Evolutionary conservation across 192 early-diverging fungal species (phyloP), one percentile per base, ranked within the genome.

Genomic region (Linnemannia elongata): DNA sequence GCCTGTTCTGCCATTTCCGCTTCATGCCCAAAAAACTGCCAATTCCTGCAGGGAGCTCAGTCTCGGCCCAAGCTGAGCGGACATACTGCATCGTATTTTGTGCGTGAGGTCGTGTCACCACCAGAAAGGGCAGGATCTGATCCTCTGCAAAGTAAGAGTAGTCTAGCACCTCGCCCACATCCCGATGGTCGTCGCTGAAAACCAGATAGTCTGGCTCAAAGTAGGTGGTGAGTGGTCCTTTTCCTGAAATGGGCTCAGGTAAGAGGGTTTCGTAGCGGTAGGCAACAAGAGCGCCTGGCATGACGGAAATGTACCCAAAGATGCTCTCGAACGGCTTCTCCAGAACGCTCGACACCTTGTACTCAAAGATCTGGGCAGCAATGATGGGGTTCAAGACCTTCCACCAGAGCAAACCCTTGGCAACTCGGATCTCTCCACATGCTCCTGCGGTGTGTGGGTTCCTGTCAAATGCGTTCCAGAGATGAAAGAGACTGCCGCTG

Each of bases 271-370:
- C 76, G 52, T 87, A 87, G 17, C 85, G 85, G 41, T 87, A 87
- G 0, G 85, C 79, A 15, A 87, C 85, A 12, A 87, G 66, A 2
- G 85, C 85, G 5, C 85, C 71, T 4, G 85, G 85, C 85, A 87
- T 87, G n/a, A 87, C 85, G 2, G 85, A 87, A 1, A 87, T 87
- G n/a, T 81, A 87, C 10, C 85, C 85, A 45, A 87, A 87, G 45
- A 87, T 87, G 44, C 85, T 87, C 69, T 87, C 85, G 27, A 87
- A 87, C 44, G 85, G 85, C 54, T 87, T 87, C 66, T 87, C 85
- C 27, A 87, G 68, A 5, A 87, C 76, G 8, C 79, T 87, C 6
- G 85, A 87, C 17, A 87, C 79, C 68, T 87, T 87, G 76, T 87
- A 87, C 63, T 87, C 85, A 52, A 87, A 87, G 33, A 81, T 78